These are phyloP conservation scores for Malassezia sympodialis DNA, from an alignment of 1,284 basidiomycete species.

Conservation along the genomic window DNA sequence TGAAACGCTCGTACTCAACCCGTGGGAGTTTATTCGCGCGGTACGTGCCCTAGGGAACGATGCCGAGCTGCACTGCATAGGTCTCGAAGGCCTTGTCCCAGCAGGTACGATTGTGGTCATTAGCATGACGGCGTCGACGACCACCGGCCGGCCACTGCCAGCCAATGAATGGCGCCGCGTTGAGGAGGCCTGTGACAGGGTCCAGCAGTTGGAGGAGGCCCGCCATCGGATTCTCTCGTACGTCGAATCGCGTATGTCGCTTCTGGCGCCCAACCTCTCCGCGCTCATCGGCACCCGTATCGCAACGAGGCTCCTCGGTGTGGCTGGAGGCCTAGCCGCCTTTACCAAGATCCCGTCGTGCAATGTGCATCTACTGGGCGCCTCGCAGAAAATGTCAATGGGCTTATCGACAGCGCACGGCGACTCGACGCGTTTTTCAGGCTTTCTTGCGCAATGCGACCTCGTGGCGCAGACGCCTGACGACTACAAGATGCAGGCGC, in stretches of 20 bases:
- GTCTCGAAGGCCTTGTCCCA: slow-evolving; percentile 68
- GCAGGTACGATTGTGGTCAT: slow-evolving; percentile 94
- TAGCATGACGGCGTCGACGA: slow-evolving; percentile 76
- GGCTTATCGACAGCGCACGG: slow-evolving; percentile 64
- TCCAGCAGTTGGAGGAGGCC: slow-evolving; percentile 73
- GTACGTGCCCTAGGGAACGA: slow-evolving; percentile 79
- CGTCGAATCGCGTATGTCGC: slow-evolving; percentile 96
- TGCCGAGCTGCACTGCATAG: slow-evolving; percentile 63
- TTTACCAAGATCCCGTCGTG: slow-evolving; percentile 89
- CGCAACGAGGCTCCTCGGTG: slow-evolving; percentile 93
- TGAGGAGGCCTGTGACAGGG: slow-evolving; percentile 73
- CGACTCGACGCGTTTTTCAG: slow-evolving; percentile 62
- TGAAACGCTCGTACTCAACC: slow-evolving; percentile 83
- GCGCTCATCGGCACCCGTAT: slow-evolving; percentile 95
- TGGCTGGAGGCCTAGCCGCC: slow-evolving; percentile 82
- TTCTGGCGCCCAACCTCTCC: slow-evolving; percentile 93
- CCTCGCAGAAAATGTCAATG: slow-evolving; percentile 76
- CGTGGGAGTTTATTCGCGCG: slow-evolving; percentile 81
- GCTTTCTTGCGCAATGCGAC: slow-evolving; percentile 88
- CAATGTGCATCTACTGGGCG: slow-evolving; percentile 88
- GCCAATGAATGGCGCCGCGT: slow-evolving; percentile 69
- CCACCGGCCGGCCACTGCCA: slow-evolving; percentile 64
- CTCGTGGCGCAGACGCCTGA: slow-evolving; percentile 72
- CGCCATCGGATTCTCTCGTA: slow-evolving; percentile 85
- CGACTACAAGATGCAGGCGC: slow-evolving; percentile 85